phyloP scores from a whole-genome alignment of 306 rosid species.

The Trifolium dubium region DNA sequence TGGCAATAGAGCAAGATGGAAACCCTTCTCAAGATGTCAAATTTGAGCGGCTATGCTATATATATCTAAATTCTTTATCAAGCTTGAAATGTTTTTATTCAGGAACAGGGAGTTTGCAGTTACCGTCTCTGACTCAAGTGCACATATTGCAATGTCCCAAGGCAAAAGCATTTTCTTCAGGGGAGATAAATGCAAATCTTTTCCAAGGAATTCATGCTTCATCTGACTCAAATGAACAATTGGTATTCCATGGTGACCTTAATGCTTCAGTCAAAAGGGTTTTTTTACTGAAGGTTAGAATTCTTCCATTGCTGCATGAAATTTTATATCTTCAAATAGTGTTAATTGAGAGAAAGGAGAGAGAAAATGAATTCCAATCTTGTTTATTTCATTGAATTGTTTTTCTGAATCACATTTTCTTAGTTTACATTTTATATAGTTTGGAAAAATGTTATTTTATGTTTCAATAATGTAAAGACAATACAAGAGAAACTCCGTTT shows the following conservation, averaged over 20 bases:
- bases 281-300: too few species aligned
- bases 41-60: not conserved
- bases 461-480: too few species aligned
- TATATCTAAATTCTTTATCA: not conserved
- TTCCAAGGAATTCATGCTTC: slow-evolving; percentile 24
- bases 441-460: too few species aligned
- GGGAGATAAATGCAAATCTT: not conserved
- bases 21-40: not conserved
- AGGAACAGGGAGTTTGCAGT: slow-evolving; percentile 5
- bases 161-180: slow-evolving; percentile 8
- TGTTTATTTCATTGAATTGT: too few species aligned
- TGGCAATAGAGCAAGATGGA: not conserved
- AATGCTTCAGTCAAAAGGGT: too few species aligned
- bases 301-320: too few species aligned
- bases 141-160: slow-evolving; percentile 15
- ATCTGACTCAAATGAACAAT: not conserved
- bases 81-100: slow-evolving; percentile 16
- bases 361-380: too few species aligned
- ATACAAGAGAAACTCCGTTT: too few species aligned
- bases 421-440: too few species aligned
- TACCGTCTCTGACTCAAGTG: slow-evolving; percentile 21
- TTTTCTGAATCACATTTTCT: too few species aligned
- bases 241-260: not conserved
- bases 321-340: too few species aligned
- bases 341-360: too few species aligned